phyloP scores from a whole-genome alignment of 2,329 filamentous ascomycete genomes.

The Elsinoe fawcettii region DNA sequence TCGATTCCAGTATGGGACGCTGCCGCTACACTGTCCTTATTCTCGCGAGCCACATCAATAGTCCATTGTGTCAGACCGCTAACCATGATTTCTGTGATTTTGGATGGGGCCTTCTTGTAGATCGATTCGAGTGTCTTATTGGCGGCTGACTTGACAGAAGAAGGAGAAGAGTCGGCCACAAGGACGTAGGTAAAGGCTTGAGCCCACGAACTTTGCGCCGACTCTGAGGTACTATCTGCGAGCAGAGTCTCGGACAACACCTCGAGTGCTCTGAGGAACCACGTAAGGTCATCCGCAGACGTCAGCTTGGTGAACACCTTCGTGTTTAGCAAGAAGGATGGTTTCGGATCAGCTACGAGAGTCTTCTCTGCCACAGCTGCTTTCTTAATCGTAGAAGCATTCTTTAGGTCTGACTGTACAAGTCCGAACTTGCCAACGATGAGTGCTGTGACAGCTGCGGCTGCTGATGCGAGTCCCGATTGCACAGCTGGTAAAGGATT shows the following conservation, averaged over 20 bases:
- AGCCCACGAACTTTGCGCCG: conserved; percentile 61
- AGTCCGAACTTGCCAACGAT: conserved; percentile 47
- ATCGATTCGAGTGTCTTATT: conserved; percentile 53
- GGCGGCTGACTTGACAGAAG: conserved; percentile 57
- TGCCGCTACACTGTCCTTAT: conserved; percentile 68
- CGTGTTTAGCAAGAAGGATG: conserved; percentile 77
- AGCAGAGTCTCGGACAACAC: conserved; percentile 24
- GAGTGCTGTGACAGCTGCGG: conserved; percentile 65
- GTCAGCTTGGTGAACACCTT: conserved; percentile 76
- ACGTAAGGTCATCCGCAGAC: conserved; percentile 65
- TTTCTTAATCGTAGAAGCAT: conserved; percentile 52
- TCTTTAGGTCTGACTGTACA: conserved; percentile 46
- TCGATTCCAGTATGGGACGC: conserved; percentile 56
- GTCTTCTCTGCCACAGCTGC: conserved; percentile 57
- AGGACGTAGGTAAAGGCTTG: conserved; percentile 77
- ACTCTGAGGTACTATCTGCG: conserved; percentile 19
- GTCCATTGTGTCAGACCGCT: conserved; percentile 76
- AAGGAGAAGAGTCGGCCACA: conserved; percentile 53
- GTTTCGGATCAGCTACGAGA: conserved; percentile 65
- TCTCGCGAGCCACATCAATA: conserved; percentile 55
- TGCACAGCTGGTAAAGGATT: conserved; percentile 76
- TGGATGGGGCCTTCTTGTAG: conserved; percentile 53
- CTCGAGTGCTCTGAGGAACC: conserved; percentile 65
- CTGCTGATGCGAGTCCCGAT: conserved; percentile 71
- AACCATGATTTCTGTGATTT: conserved; percentile 57